A percentile compares a stretch with the other conserved stretches of the same genome.
These are phyloP conservation scores for Olyra latifolia DNA, from an alignment of 176 grass and related monocot species.

Conservation along the genomic window DNA sequence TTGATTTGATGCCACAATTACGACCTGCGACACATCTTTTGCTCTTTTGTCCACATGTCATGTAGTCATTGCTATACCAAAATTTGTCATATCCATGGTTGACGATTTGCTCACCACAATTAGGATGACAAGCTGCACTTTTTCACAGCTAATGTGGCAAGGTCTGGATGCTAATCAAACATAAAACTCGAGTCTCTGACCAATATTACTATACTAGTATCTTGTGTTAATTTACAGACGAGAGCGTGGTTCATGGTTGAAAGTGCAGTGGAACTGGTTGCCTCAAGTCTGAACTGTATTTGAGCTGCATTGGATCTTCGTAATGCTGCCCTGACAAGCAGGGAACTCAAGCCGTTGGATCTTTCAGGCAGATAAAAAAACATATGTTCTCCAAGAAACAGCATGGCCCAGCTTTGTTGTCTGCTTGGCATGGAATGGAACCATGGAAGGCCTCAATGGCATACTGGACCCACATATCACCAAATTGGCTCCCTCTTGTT, in stretches of 20 bases:
- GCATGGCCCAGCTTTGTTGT: slow-evolving; percentile 15
- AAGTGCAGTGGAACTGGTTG: neutral
- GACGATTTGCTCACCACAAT: too few species aligned
- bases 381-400: neutral
- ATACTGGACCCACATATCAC: neutral
- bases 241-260: neutral
- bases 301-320: neutral
- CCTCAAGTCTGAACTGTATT: neutral
- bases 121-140: too few species aligned
- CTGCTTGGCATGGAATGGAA: neutral
- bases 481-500: neutral
- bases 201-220: neutral
- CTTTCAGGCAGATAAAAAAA: neutral
- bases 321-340: neutral
- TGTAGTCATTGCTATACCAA: too few species aligned
- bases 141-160: too few species aligned
- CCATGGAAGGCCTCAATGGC: neutral
- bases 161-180: too few species aligned
- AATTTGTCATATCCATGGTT: too few species aligned
- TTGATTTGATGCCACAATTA: too few species aligned
- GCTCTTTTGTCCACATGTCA: too few species aligned
- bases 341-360: slow-evolving; percentile 20
- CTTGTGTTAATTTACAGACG: neutral
- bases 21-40: too few species aligned
- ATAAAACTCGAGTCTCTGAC: neutral